phyloP scores from a whole-genome alignment of 2,329 filamentous ascomycete species.

The Fusarium dimerum region DNA sequence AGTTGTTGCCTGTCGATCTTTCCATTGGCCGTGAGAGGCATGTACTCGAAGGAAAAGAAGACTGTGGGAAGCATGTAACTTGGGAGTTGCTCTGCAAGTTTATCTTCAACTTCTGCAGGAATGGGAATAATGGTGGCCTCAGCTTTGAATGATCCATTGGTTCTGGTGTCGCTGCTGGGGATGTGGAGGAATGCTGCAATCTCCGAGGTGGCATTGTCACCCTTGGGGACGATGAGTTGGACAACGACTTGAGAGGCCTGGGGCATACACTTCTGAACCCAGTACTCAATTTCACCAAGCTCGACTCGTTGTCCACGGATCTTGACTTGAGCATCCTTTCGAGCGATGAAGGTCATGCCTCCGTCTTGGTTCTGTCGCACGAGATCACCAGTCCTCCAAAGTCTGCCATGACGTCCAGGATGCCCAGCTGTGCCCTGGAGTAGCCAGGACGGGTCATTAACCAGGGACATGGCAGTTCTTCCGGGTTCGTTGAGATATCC shows the following conservation, averaged over 20 bases:
- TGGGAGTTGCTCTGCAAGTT: conserved; percentile 8
- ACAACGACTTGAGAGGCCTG: neutral
- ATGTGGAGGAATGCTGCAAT: conserved; percentile 6
- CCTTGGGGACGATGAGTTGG: conserved; percentile 6
- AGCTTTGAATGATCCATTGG: neutral
- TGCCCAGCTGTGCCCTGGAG: neutral
- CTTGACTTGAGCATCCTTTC: conserved; percentile 61
- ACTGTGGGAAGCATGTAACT: conserved; percentile 21
- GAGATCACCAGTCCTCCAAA: conserved; percentile 52
- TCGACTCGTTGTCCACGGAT: conserved; percentile 59
- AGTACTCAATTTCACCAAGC: conserved; percentile 34
- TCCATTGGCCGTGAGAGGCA: conserved; percentile 16
- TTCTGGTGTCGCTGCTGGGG: neutral
- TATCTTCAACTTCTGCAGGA: neutral
- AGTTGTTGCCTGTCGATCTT: conserved; percentile 17
- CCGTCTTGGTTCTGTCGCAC: conserved; percentile 37
- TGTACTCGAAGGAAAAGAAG: conserved; percentile 8
- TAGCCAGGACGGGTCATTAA: conserved; percentile 1
- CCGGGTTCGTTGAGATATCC: conserved; percentile 6
- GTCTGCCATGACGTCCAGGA: neutral
- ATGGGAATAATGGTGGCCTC: neutral
- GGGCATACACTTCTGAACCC: conserved; percentile 1
- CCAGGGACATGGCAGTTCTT: neutral
- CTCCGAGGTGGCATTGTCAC: neutral
- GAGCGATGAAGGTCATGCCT: conserved; percentile 45